A percentile compares a stretch with the other conserved stretches of the same genome.
Evolutionary conservation across 192 early-diverging fungal species (phyloP).

Genomic region (Allomyces javanicus): DNA sequence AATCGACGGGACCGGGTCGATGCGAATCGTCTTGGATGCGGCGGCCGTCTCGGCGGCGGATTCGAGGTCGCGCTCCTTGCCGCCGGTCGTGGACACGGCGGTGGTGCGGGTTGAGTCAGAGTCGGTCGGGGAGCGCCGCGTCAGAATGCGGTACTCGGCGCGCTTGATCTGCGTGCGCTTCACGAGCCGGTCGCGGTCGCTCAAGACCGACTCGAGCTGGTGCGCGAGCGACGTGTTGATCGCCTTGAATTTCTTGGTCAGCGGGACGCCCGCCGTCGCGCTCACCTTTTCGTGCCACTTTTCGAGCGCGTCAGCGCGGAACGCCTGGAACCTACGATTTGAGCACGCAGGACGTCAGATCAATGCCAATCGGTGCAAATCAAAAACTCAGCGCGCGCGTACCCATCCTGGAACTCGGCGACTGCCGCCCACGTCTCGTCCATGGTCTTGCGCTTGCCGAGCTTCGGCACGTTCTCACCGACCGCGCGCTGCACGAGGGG

Average conservation of each 20-base stretch:
- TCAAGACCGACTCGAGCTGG: slow-evolving; percentile 51
- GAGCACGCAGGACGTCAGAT: not conserved
- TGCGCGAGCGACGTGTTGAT: slow-evolving; percentile 65
- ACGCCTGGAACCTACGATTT: slow-evolving; percentile 37
- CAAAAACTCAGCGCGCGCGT: not conserved
- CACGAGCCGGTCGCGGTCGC: slow-evolving; percentile 51
- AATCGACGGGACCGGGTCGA: slow-evolving; percentile 30
- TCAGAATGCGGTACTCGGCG: slow-evolving; percentile 40
- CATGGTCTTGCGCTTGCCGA: not conserved
- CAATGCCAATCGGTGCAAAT: not conserved
- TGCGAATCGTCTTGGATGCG: slow-evolving; percentile 36
- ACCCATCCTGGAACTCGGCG: not conserved
- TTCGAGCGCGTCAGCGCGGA: slow-evolving; percentile 67
- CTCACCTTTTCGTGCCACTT: slow-evolving; percentile 86
- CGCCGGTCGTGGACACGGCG: not conserved
- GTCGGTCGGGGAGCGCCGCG: slow-evolving; percentile 7
- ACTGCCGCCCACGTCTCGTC: not conserved
- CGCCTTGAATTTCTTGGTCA: slow-evolving; percentile 85
- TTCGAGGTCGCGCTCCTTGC: slow-evolving; percentile 14
- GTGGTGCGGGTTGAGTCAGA: not conserved
- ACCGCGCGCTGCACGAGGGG: not conserved
- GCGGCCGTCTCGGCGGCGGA: slow-evolving; percentile 34
- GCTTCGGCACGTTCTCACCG: not conserved
- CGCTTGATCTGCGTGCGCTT: slow-evolving; percentile 75
- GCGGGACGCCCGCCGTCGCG: slow-evolving; percentile 39